These are phyloP conservation scores for Triadica sebifera DNA, from an alignment of 345 rosid species.

Conservation along the genomic window DNA sequence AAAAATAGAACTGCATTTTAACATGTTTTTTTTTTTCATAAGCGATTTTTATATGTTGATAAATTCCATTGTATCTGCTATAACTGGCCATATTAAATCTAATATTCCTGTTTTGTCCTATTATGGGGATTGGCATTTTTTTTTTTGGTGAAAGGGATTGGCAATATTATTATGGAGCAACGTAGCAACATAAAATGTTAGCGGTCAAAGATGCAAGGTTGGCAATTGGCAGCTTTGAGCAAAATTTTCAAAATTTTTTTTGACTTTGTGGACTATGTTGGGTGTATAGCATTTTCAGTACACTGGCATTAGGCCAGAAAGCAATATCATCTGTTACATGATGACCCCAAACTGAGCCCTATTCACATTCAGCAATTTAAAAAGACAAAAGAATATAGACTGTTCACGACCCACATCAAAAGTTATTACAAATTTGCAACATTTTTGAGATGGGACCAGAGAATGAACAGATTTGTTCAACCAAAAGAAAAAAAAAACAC, in stretches of 20 bases:
- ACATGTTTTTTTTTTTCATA: neutral
- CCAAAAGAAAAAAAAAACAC: no score
- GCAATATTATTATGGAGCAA: neutral
- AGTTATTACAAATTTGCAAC: neutral
- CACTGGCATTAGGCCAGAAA: neutral
- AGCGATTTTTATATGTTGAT: neutral
- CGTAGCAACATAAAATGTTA: neutral
- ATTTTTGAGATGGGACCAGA: no score
- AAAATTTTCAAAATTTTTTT: neutral
- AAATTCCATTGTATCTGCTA: neutral
- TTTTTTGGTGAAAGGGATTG: no score
- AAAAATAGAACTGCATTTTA: neutral
- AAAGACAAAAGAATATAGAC: no score
- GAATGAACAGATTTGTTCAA: no score
- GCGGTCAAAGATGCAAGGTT: slow-evolving; percentile 17
- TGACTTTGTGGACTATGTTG: slow-evolving; percentile 8
- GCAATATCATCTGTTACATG: neutral
- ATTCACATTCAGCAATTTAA: neutral
- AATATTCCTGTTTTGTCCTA: neutral
- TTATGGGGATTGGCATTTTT: neutral
- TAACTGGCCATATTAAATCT: neutral
- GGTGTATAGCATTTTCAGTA: neutral
- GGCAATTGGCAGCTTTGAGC: slow-evolving; percentile 31
- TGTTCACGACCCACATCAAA: neutral
- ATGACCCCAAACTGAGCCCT: neutral